These are phyloP conservation scores for Tetrastigma voinierianum DNA, from an alignment of 164 flowering plant genomes.

Conservation along the genomic window DNA sequence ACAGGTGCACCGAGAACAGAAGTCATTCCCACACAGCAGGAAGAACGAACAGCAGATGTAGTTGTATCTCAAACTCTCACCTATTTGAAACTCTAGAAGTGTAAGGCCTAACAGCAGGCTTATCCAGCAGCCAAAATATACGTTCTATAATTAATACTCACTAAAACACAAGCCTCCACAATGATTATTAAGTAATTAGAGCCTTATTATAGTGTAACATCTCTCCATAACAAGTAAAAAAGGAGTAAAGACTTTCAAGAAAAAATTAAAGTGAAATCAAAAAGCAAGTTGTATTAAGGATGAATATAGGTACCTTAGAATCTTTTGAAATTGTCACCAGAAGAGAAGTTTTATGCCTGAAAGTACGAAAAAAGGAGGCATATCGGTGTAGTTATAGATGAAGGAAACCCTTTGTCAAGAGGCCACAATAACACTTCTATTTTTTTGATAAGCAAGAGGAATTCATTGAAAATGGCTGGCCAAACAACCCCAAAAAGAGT, in stretches of 20 bases:
- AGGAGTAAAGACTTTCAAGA: background rate
- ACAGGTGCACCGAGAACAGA: constrained; percentile 44
- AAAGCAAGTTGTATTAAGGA: background rate
- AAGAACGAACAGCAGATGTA: constrained; percentile 42
- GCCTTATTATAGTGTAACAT: too few species aligned
- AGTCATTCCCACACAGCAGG: constrained; percentile 67
- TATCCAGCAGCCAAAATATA: too few species aligned
- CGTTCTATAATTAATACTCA: too few species aligned
- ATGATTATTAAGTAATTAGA: too few species aligned
- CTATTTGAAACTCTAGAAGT: constrained; percentile 24
- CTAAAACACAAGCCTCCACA: too few species aligned
- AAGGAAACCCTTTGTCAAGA: too few species aligned
- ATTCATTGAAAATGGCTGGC: too few species aligned
- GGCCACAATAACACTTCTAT: too few species aligned
- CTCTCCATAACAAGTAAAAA: background rate
- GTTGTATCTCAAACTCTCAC: constrained; percentile 68
- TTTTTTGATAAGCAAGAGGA: too few species aligned
- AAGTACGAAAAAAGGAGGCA: constrained; percentile 7
- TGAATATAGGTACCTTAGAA: constrained; percentile 45
- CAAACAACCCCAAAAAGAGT: too few species aligned
- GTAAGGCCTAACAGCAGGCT: background rate
- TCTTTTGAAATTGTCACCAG: constrained; percentile 62
- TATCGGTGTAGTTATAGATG: background rate
- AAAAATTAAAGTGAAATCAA: background rate
- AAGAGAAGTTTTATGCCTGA: constrained; percentile 64